Evolutionary conservation across 2,329 filamentous ascomycete genomes (phyloP).

Genomic region (Stemphylium lycopersici): DNA sequence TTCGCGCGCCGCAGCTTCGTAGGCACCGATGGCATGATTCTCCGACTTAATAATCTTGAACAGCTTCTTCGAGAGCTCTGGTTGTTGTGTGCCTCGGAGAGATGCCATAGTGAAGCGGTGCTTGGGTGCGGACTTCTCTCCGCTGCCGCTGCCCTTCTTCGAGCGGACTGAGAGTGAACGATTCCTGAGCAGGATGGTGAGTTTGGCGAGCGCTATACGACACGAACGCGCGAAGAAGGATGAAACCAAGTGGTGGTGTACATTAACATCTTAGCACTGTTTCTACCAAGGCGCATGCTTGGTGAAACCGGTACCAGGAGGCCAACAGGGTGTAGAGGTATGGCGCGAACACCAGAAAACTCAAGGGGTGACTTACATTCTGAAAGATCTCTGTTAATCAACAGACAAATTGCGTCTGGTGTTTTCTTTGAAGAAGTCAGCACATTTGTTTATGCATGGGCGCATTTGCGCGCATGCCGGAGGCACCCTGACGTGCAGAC

Average conservation of each 20-base stretch:
- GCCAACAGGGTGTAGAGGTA: not conserved
- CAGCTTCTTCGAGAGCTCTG: slow-evolving; percentile 86
- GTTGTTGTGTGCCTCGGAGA: slow-evolving; percentile 82
- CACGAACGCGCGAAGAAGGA: not conserved
- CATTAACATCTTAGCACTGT: not conserved
- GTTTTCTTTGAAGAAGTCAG: slow-evolving; percentile 29
- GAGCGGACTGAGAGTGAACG: slow-evolving; percentile 77
- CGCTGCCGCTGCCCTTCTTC: slow-evolving; percentile 57
- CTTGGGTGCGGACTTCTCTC: slow-evolving; percentile 55
- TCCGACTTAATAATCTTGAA: slow-evolving; percentile 94
- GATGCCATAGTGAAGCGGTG: slow-evolving; percentile 86
- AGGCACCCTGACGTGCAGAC: not conserved
- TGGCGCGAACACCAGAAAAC: slow-evolving; percentile 22
- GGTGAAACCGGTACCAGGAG: not conserved
- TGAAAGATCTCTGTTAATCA: slow-evolving; percentile 14
- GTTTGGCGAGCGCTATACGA: slow-evolving; percentile 29
- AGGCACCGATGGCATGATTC: slow-evolving; percentile 83
- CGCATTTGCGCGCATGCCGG: slow-evolving; percentile 19
- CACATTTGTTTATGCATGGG: slow-evolving; percentile 12
- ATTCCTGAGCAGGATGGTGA: slow-evolving; percentile 60
- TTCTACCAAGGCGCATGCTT: not conserved
- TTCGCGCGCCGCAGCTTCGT: slow-evolving; percentile 85
- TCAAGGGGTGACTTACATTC: slow-evolving; percentile 41
- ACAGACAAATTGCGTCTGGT: slow-evolving; percentile 21
- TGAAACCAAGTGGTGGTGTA: not conserved